phyloP scores from a whole-genome alignment of 2,329 filamentous ascomycete genomes.

The Scedosporium aurantiacum region DNA sequence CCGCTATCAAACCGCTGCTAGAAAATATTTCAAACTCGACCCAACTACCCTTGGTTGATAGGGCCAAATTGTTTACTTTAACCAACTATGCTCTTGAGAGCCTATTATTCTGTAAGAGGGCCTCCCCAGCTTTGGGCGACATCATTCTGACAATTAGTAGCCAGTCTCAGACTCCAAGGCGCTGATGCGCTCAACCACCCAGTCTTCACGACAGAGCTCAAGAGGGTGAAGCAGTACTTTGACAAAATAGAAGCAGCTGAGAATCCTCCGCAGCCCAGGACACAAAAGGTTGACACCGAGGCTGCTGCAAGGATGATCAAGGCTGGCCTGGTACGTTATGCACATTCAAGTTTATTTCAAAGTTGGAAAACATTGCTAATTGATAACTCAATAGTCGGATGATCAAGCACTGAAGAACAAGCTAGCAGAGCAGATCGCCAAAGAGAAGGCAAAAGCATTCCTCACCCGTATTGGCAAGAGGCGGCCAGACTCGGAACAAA shows the following conservation, averaged over 20 bases:
- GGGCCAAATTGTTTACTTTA: slow-evolving; percentile 86
- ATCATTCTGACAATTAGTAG: slow-evolving; percentile 20
- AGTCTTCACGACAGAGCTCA: slow-evolving; percentile 68
- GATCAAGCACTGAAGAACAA: slow-evolving; percentile 40
- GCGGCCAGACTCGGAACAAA: neutral
- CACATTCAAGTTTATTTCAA: neutral
- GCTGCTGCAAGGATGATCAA: slow-evolving; percentile 76
- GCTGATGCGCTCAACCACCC: slow-evolving; percentile 74
- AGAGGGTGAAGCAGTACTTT: slow-evolving; percentile 82
- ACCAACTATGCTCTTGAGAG: slow-evolving; percentile 85
- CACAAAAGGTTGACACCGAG: slow-evolving; percentile 52
- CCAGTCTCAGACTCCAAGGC: slow-evolving; percentile 67
- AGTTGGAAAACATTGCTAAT: neutral
- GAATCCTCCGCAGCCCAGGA: slow-evolving; percentile 43
- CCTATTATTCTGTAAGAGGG: slow-evolving; percentile 63
- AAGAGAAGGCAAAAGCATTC: slow-evolving; percentile 41
- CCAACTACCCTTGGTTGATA: slow-evolving; percentile 83
- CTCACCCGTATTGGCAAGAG: slow-evolving; percentile 29
- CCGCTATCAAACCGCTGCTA: slow-evolving; percentile 63
- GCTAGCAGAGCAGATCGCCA: slow-evolving; percentile 44
- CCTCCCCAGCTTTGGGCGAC: neutral
- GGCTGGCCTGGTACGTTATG: slow-evolving; percentile 54
- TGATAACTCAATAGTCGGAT: slow-evolving; percentile 27
- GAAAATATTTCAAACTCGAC: slow-evolving; percentile 55
- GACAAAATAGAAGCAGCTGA: slow-evolving; percentile 78